Evolutionary conservation across 164 flowering plant genomes (phyloP), one percentile per base, ranked within the genome.

Genomic region (Malania oleifera): DNA sequence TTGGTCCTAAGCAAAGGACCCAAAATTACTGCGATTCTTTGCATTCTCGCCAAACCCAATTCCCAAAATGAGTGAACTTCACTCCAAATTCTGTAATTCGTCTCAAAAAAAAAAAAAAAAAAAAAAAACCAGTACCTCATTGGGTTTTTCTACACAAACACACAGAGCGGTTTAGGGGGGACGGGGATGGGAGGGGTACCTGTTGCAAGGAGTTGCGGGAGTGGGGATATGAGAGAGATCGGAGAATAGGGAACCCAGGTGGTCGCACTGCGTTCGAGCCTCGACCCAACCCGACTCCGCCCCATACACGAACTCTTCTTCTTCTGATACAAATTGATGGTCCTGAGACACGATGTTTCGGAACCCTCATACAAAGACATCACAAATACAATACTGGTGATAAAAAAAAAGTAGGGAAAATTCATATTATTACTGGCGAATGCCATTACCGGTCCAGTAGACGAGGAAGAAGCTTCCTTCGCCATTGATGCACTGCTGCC

Each of bases 211-310:
- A 34, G 96, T 73, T 52, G 72, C 66, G 0, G 92, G 95, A 41
- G 77, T 54, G 0, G 95, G 95, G 38, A 90, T 81, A 59, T 82
- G 92, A 44, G 64, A 23, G 44, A 87, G 95, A 81, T 81, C 89
- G 18, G 87, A 64, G 0, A 79, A 75, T 19, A 87, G 46, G 0
- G 79, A 68, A 45, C 27, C 64, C 46, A 90, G 69, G 55, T 87
- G 95, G 63, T 87, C 91, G 64, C 97, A 90, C 3, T 60, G 73
- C 0, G 89, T 87, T 25, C 76, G 77, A 28, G 97, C 89, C 55
- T 87, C 89, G 5, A 90, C 91, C 95, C 97, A 90, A 11, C 97
- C 97, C 45, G 97, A 83, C 19, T 71, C 95, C 0, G 70, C 77
- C 15, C 92, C 92, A 54, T 68, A 63, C 13, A 65, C 18, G 10